Conservation (phyloP, 2,329 filamentous ascomycete genomes). For the Malbranchea zuffiana region DNA sequence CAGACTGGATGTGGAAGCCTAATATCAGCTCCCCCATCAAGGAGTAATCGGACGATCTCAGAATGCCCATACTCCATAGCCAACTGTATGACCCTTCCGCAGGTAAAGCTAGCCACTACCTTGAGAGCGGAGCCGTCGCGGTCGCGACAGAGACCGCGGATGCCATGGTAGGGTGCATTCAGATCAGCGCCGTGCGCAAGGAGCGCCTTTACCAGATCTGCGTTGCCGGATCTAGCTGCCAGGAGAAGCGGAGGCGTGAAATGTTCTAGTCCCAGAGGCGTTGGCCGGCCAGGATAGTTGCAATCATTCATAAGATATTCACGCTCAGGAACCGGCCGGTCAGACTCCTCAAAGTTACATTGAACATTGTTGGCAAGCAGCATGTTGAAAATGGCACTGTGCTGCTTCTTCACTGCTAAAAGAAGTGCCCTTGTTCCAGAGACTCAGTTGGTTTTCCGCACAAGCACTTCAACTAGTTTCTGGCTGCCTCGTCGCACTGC, state of each 20-base stretch:
- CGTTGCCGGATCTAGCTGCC: slow-evolving; percentile 13
- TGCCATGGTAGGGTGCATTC: slow-evolving; percentile 15
- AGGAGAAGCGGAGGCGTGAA: slow-evolving; percentile 12
- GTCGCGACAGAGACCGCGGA: slow-evolving; percentile 7
- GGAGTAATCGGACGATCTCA: slow-evolving; percentile 9
- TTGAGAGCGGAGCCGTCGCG: slow-evolving; percentile 8
- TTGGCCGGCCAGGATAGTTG: background rate
- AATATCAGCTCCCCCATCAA: slow-evolving; percentile 9
- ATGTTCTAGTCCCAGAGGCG: slow-evolving; percentile 6
- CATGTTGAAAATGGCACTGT: slow-evolving; percentile 14
- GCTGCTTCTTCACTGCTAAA: slow-evolving; percentile 13
- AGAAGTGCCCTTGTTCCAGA: slow-evolving; percentile 13
- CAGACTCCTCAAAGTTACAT: slow-evolving; percentile 17
- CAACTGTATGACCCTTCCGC: slow-evolving; percentile 15
- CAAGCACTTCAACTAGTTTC: slow-evolving; percentile 14
- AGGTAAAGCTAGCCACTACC: slow-evolving; percentile 11
- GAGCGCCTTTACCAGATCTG: slow-evolving; percentile 13
- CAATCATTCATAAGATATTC: slow-evolving; percentile 6
- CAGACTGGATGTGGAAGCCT: slow-evolving; percentile 7
- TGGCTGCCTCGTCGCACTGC: slow-evolving; percentile 15
- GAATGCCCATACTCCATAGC: slow-evolving; percentile 14
- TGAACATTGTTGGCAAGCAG: slow-evolving; percentile 14
- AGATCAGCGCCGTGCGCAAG: slow-evolving; percentile 14
- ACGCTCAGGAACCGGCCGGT: slow-evolving; percentile 13
- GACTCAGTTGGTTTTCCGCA: slow-evolving; percentile 13